Conservation (phyloP, 805 yeast genomes). For the Debaryomyces prosopidis region DNA sequence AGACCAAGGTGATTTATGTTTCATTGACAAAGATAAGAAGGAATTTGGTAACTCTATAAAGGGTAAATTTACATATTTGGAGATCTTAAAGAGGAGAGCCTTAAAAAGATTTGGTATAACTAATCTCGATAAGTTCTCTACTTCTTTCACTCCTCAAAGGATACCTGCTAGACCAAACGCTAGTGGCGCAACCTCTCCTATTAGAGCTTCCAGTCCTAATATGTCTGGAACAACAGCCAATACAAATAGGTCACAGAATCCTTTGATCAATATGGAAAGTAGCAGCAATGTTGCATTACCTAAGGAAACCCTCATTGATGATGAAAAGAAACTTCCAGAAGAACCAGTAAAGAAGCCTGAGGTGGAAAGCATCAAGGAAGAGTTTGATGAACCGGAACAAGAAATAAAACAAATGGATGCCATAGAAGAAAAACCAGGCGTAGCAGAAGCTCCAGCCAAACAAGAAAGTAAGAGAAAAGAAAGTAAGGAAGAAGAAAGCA, state of each 20-base stretch:
- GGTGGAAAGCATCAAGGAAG: not conserved
- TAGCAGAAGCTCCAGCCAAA: not conserved
- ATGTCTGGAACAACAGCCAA: conserved; percentile 9
- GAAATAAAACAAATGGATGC: conserved; percentile 3
- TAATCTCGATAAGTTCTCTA: conserved; percentile 32
- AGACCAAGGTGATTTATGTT: conserved; percentile 43
- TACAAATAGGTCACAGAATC: conserved; percentile 14
- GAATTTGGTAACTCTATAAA: conserved; percentile 33
- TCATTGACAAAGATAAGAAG: conserved; percentile 34
- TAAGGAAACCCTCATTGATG: conserved; percentile 44
- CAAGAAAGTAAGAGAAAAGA: not conserved
- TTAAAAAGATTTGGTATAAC: conserved; percentile 40
- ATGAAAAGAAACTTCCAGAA: not conserved
- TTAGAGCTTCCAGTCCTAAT: conserved; percentile 11
- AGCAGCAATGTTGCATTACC: conserved; percentile 31
- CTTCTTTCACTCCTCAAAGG: conserved; percentile 39
- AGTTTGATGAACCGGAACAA: not conserved
- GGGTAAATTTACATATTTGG: conserved; percentile 39
- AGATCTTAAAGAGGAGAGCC: conserved; percentile 42
- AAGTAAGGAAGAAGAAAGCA: not conserved
- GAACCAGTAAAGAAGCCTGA: not conserved
- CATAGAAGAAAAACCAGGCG: conserved; percentile 3
- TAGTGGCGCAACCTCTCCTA: conserved; percentile 7
- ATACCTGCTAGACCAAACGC: conserved; percentile 8
- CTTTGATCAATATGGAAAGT: conserved; percentile 28